phyloP scores from a whole-genome alignment of 2,329 filamentous ascomycete species.

The Arthrobotrys pseudoclavata region DNA sequence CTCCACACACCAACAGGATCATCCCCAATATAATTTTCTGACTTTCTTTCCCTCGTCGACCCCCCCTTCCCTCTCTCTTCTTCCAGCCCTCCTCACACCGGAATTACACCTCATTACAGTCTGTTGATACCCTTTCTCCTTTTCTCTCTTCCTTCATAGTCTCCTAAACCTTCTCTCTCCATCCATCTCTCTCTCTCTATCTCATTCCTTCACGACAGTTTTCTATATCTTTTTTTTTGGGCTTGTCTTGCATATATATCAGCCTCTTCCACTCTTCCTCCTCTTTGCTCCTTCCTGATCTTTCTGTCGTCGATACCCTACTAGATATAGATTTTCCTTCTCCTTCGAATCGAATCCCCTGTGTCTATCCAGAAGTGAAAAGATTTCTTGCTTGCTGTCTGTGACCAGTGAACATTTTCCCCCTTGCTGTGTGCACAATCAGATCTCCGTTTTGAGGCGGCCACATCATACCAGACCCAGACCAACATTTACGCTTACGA shows the following conservation, averaged over 20 bases:
- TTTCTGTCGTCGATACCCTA: conserved; percentile 40
- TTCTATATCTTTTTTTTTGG: conserved; percentile 8
- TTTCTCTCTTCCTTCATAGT: conserved; percentile 29
- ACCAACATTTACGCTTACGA: conserved; percentile 57
- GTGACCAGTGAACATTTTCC: conserved; percentile 51
- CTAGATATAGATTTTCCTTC: conserved; percentile 48
- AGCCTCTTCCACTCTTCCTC: conserved; percentile 18
- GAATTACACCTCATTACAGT: conserved; percentile 39
- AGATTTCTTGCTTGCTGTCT: conserved; percentile 28
- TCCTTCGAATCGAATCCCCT: conserved; percentile 19
- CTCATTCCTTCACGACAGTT: conserved; percentile 33
- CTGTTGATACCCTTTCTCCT: conserved; percentile 38
- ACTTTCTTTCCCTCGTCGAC: conserved; percentile 44
- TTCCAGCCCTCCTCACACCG: conserved; percentile 23
- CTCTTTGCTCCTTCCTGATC: conserved; percentile 5
- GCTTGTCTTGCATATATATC: conserved; percentile 22
- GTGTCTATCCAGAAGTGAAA: conserved; percentile 45
- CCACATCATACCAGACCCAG: conserved; percentile 59
- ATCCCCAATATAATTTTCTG: conserved; percentile 61
- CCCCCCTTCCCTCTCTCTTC: conserved; percentile 44
- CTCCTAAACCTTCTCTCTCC: conserved; percentile 14
- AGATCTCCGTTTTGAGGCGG: conserved; percentile 59
- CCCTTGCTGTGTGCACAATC: conserved; percentile 44
- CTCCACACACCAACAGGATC: conserved; percentile 60
- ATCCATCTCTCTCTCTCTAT: conserved; percentile 35